Conservation (phyloP, 2,329 filamentous ascomycete genomes). For the Fusarium sp. region DNA sequence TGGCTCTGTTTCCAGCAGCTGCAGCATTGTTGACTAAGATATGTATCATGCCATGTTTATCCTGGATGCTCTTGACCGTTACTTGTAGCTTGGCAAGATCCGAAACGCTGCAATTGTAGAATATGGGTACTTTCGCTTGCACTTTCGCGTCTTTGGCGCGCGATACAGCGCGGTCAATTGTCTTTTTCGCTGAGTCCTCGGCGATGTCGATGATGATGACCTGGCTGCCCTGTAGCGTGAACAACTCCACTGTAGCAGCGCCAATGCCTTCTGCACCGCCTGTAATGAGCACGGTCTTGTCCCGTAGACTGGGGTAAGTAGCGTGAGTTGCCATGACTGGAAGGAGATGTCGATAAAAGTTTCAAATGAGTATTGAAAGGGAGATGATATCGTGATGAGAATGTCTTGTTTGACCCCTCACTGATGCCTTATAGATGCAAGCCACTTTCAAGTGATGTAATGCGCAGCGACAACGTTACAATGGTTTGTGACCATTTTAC, state of each 20-base stretch:
- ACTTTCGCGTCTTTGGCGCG: slow-evolving; percentile 16
- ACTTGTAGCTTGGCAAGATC: slow-evolving; percentile 46
- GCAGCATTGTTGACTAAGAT: slow-evolving; percentile 88
- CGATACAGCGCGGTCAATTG: slow-evolving; percentile 39
- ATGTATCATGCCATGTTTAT: slow-evolving; percentile 61
- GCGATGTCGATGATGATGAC: slow-evolving; percentile 56
- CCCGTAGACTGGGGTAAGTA: slow-evolving; percentile 52
- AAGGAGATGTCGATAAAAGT: neutral
- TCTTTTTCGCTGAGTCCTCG: slow-evolving; percentile 34
- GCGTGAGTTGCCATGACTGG: slow-evolving; percentile 38
- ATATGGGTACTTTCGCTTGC: slow-evolving; percentile 42
- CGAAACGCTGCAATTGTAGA: slow-evolving; percentile 54
- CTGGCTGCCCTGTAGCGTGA: slow-evolving; percentile 53
- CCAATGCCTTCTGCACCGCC: slow-evolving; percentile 59
- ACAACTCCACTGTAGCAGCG: slow-evolving; percentile 53
- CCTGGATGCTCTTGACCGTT: slow-evolving; percentile 46
- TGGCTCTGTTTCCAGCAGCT: slow-evolving; percentile 26
- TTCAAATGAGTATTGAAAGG: neutral
- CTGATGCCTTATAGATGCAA: neutral
- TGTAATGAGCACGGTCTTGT: slow-evolving; percentile 53
- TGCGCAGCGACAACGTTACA: neutral
- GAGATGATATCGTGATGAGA: too few relatives aligned
- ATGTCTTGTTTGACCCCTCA: neutral
- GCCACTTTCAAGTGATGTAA: neutral
- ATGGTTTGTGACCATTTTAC: neutral